Evolutionary conservation across 2,329 filamentous ascomycete species (phyloP), one percentile per base, ranked within the genome.

Genomic region (Tympanopsis confertula): DNA sequence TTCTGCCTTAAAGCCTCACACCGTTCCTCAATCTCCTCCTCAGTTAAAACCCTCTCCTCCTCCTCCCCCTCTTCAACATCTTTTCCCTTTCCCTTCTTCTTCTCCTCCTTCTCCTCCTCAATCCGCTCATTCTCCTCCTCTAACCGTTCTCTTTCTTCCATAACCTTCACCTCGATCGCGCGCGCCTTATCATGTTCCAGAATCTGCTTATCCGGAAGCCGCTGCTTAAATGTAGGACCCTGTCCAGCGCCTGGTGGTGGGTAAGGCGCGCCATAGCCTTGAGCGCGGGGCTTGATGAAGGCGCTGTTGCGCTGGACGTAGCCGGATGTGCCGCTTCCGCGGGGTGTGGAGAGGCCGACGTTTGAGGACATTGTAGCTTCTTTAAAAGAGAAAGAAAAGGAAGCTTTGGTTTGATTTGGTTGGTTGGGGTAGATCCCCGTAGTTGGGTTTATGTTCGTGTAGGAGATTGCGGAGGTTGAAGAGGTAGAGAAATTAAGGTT

Each of bases 331-430:
- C 91, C 91, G 55, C 85, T 94, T 48, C 91, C 91, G 52, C 91
- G 82, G 3, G 91, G 91, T 4, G 91, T 98, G 40, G 82, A 79
- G 51, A 98, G 86, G 41, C 91, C 93, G 53, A 98, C 91, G 65
- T 98, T 98, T 47, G 91, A 87, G 42, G 88, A 91, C 91, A 96
- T 96, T 26, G n/a, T n/a, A n/a, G n/a, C n/a, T n/a, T n/a, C n/a
- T n/a, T n/a, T n/a, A n/a, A n/a, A n/a, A n/a, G n/a, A n/a, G n/a
- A n/a, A n/a, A n/a, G n/a, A n/a, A n/a, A n/a, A n/a, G n/a, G n/a
- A n/a, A n/a, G n/a, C n/a, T n/a, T n/a, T n/a, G n/a, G n/a, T n/a
- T n/a, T n/a, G n/a, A n/a, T n/a, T n/a, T n/a, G n/a, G n/a, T n/a
- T n/a, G n/a, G n/a, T n/a, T n/a, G n/a, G n/a, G n/a, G n/a, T n/a